Conservation (phyloP, 1,139 yeast species). For the Spencermartinsiella ligniputridi region DNA sequence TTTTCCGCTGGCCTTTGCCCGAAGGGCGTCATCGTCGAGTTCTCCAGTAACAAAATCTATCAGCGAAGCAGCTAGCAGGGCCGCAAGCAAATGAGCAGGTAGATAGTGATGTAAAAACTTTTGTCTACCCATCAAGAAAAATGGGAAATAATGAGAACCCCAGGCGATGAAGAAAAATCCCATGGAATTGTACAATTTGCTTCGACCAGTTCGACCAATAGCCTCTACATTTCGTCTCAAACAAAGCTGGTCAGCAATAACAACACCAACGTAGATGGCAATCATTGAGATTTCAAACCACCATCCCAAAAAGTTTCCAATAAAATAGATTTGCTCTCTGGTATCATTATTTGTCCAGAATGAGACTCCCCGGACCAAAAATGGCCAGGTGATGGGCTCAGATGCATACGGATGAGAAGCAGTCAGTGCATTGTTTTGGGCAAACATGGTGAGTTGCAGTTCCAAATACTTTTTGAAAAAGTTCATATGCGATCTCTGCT, state of each 20-base stretch:
- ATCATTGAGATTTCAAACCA: slow-evolving; percentile 76
- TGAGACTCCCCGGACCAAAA: slow-evolving; percentile 84
- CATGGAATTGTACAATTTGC: slow-evolving; percentile 71
- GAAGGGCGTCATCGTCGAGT: slow-evolving; percentile 28
- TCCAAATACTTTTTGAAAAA: slow-evolving; percentile 88
- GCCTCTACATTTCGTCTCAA: slow-evolving; percentile 65
- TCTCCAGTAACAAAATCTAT: slow-evolving; percentile 75
- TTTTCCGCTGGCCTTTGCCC: slow-evolving; percentile 14
- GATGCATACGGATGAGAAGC: slow-evolving; percentile 96
- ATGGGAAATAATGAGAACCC: slow-evolving; percentile 80
- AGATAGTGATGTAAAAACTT: slow-evolving; percentile 94
- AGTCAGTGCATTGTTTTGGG: slow-evolving; percentile 81
- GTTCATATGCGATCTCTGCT: slow-evolving; percentile 53
- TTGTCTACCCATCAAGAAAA: slow-evolving; percentile 88
- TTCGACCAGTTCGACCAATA: slow-evolving; percentile 59
- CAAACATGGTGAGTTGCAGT: slow-evolving; percentile 83
- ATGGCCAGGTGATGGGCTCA: slow-evolving; percentile 93
- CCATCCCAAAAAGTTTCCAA: slow-evolving; percentile 91
- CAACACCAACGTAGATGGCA: slow-evolving; percentile 57
- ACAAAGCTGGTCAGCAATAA: slow-evolving; percentile 71
- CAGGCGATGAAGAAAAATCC: slow-evolving; percentile 87
- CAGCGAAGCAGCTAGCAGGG: slow-evolving; percentile 75
- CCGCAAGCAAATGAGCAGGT: slow-evolving; percentile 93
- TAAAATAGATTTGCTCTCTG: slow-evolving; percentile 71
- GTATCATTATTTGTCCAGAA: slow-evolving; percentile 80